Conservation (phyloP, 345 rosid species). For the Viola odorata region DNA sequence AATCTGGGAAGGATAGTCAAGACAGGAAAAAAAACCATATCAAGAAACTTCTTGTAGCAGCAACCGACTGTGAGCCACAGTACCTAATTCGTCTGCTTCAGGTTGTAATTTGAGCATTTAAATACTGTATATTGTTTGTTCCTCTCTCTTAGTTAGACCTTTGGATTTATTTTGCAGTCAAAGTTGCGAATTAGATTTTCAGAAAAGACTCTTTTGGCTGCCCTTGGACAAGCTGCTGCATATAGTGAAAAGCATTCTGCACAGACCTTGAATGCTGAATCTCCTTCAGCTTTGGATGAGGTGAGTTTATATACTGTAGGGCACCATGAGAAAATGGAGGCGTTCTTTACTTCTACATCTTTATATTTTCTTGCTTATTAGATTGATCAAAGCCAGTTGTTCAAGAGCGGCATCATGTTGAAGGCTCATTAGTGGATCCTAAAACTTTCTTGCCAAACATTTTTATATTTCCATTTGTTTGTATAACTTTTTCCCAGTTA, state of each 20-base stretch:
- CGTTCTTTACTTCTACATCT: too few species aligned
- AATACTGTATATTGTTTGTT: not conserved
- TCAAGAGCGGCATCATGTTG: too few species aligned
- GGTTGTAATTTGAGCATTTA: constrained; percentile 37
- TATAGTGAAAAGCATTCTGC: constrained; percentile 63
- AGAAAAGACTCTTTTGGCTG: constrained; percentile 83
- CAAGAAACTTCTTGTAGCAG: constrained; percentile 91
- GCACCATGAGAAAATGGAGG: too few species aligned
- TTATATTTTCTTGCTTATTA: too few species aligned
- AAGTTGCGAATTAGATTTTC: constrained; percentile 79
- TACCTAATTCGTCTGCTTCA: constrained; percentile 91
- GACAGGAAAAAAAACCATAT: constrained; percentile 90
- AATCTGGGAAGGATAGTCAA: constrained; percentile 90
- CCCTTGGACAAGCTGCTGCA: constrained; percentile 88
- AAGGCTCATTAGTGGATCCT: too few species aligned
- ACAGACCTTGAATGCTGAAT: constrained; percentile 53
- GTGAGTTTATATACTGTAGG: constrained; percentile 25
- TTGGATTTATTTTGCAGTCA: constrained; percentile 37
- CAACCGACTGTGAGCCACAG: constrained; percentile 90
- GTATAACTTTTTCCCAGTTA: too few species aligned
- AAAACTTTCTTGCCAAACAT: too few species aligned
- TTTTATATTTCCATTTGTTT: too few species aligned
- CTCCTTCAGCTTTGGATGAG: constrained; percentile 70
- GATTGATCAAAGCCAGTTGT: too few species aligned
- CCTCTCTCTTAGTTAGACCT: constrained; percentile 1